Base-by-base conservation (phyloP, 2,329 filamentous ascomycete genomes). In the Fusarium torreyae region DNA sequence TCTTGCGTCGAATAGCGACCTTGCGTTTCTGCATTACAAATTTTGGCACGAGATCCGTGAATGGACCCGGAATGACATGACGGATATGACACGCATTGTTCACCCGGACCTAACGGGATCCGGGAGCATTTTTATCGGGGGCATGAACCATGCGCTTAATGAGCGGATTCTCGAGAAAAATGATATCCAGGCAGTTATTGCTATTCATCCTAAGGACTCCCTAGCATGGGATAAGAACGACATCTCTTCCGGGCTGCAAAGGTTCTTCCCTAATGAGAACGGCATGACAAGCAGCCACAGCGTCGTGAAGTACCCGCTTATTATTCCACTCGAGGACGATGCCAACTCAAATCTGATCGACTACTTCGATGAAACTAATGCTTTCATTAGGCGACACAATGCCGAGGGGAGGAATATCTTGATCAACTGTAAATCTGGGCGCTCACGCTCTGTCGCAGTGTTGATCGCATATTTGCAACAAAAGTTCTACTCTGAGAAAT, bases 141-240 rank as follows among this genome's bases (percentile, higher is more conserved):
- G 51, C 20, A 54, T 54, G 51, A 54, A 54, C 28, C 51, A 54
- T 46, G 51, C 51, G 2, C 51, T 54, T 1, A 54, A 54, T 3
- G 51, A 54, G 31, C 33, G 11, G 3, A 26, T 1, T 2, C 51
- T 54, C 1, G 20, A 24, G 7, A 26, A 26, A 13, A 54, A 46
- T 7, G 17, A 26, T 13, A 46, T 54, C 0, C 28, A 46, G 17
- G 51, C 28, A 0, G 28, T 46, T 26, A 46, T 54, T 20, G 26
- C 51, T 7, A 54, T 54, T 13, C 51, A 54, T 14, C 51, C 51
- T 3, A 54, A 54, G 9, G 51, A 54, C 1, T 46, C 51, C 9
- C 20, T 54, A 1, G 39, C 39, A 10, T 54, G 51, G 51, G 51
- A 54, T 5, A 8, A 36, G 9, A 15, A 10, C 5, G 6, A 20